These are phyloP conservation scores for Talaromyces piceae DNA, from an alignment of 2,329 filamentous ascomycete species.

Conservation along the genomic window DNA sequence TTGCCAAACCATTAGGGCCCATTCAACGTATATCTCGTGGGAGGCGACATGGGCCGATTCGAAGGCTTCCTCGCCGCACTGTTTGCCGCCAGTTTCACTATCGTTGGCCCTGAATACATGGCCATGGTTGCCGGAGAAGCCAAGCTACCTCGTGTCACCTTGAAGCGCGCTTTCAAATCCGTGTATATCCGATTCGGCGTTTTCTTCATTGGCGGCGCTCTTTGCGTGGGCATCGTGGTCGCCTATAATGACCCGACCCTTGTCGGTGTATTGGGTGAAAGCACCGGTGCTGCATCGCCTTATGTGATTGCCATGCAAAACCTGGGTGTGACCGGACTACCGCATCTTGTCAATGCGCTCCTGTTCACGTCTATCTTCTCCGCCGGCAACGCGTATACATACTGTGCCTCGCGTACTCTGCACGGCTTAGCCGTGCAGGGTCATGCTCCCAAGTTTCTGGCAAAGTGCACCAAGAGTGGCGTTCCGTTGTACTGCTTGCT, in stretches of 20 bases:
- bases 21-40: slow-evolving; percentile 56
- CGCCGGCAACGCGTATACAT: slow-evolving; percentile 61
- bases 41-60: slow-evolving; percentile 53
- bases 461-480: slow-evolving; percentile 8
- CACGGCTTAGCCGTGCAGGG: slow-evolving; percentile 63
- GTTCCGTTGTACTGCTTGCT: slow-evolving; percentile 7
- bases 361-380: slow-evolving; percentile 62
- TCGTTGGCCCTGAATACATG: slow-evolving; percentile 59
- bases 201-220: slow-evolving; percentile 66
- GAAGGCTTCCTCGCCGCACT: slow-evolving; percentile 57
- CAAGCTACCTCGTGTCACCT: slow-evolving; percentile 57
- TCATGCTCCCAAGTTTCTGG: slow-evolving; percentile 46
- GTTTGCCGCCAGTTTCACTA: slow-evolving; percentile 59
- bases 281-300: slow-evolving; percentile 56
- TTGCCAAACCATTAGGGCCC: slow-evolving; percentile 53
- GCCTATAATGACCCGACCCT: slow-evolving; percentile 57
- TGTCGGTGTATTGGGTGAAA: slow-evolving; percentile 47
- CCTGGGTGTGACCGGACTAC: slow-evolving; percentile 55
- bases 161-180: slow-evolving; percentile 67
- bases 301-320: slow-evolving; percentile 63
- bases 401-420: slow-evolving; percentile 61
- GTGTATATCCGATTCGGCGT: slow-evolving; percentile 68
- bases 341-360: slow-evolving; percentile 66
- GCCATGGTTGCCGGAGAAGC: slow-evolving; percentile 48
- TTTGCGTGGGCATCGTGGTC: slow-evolving; percentile 62